Evolutionary conservation across 495 filamentous ascomycete genomes (phyloP).

Genomic region (Xylaria palmicola): DNA sequence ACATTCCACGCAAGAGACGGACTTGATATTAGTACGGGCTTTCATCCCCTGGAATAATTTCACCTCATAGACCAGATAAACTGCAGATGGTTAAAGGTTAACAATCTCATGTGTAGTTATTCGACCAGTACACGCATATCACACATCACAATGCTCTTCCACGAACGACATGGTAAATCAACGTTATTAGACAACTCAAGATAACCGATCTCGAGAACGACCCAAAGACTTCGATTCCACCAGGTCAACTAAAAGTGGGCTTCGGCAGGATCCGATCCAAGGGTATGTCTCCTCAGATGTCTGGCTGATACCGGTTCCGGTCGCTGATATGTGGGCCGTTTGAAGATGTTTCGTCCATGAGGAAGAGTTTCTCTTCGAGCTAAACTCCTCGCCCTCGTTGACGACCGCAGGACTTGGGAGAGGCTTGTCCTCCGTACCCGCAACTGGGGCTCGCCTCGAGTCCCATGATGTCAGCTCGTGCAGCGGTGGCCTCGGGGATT

Average conservation of each 20-base stretch:
- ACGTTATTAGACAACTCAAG: neutral
- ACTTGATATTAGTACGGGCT: neutral
- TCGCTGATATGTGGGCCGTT: constrained; percentile 16
- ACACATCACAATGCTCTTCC: neutral
- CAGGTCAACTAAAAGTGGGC: neutral
- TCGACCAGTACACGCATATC: neutral
- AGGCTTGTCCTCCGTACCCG: neutral
- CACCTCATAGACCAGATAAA: neutral
- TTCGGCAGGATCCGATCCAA: constrained; percentile 9
- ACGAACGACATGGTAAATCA: neutral
- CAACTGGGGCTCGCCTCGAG: neutral
- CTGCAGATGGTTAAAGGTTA: neutral
- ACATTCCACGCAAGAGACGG: neutral
- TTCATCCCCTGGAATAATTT: neutral
- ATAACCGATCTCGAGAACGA: too few relatives aligned
- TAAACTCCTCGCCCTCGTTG: neutral
- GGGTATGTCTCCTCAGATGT: constrained; percentile 14
- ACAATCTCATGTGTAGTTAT: too few relatives aligned
- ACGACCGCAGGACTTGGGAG: neutral
- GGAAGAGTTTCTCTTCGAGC: neutral
- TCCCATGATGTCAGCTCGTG: neutral
- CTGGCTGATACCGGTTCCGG: constrained; percentile 11
- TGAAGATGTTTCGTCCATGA: constrained; percentile 11
- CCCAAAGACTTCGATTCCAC: too few relatives aligned
- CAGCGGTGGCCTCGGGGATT: neutral